Evolutionary conservation across 1,139 yeast species (phyloP), one percentile per base, ranked within the genome.

Genomic region (Groenewaldozyma sp.): DNA sequence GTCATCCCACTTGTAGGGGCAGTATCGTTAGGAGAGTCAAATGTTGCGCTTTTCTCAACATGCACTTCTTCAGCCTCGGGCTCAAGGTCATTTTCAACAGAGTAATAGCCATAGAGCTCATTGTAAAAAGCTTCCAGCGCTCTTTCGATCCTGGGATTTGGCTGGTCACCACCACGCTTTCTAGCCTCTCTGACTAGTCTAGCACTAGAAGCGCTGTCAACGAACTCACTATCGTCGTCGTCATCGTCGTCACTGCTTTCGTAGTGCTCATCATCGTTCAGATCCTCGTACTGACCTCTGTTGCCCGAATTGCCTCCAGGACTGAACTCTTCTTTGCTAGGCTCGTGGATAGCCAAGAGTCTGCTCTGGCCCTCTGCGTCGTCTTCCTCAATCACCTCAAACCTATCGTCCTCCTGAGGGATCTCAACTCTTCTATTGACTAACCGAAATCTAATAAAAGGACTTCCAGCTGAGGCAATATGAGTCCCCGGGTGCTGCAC

Each of bases 381-480:
- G 6, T 19, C n/a, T n/a, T 29, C 33, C 5, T 29, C 33, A 29
- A 29, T 29, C 9, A 29, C 20, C 19, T 29, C 22, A 29, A 29
- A 16, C 33, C 33, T 16, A 5, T 29, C 33, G 22, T 29, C 33
- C n/a, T 29, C 19, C 5, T 7, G 13, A n/a, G 13, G 10, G 11
- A 29, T 21, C 18, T 29, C 33, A 7, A 29, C 22, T 18, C 17
- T 29, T 7, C 22, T 14, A 11, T 29, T 29, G 17, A 29, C 33
- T 5, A 29, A 21, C n/a, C 18, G 13, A 21, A 29, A 29, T 16
- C 19, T 5, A 9, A 29, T 29, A 18, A 29, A 29, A 7, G 33
- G 33, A 29, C 33, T 16, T 7, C 33, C 33, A 5, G 33, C 20
- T 7, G 33, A 29, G 5, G 33, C 33, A 29, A 29, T 29, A 29